Conservation (phyloP, 768 basidiomycete species). For the Suillus subalutaceus region DNA sequence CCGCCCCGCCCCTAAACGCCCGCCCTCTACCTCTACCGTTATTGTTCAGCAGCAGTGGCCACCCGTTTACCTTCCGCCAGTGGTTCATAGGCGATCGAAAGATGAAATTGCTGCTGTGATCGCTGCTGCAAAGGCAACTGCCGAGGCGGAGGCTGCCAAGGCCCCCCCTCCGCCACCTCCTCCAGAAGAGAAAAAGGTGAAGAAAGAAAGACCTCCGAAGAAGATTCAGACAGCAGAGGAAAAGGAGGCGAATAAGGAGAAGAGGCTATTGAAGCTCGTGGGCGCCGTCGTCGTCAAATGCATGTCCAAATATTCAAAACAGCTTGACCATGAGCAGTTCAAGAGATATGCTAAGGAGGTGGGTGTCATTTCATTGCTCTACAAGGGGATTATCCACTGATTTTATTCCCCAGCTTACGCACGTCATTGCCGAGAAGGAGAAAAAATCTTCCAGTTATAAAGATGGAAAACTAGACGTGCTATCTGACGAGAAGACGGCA, state of each 20-base stretch:
- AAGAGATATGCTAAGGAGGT: slow-evolving; percentile 97
- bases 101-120: slow-evolving; percentile 43
- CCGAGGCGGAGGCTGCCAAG: slow-evolving; percentile 19
- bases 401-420: slow-evolving; percentile 62
- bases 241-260: slow-evolving; percentile 76
- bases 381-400: slow-evolving; percentile 5
- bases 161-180: slow-evolving; percentile 15
- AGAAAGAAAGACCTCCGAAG: slow-evolving; percentile 33
- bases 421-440: slow-evolving; percentile 90
- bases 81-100: slow-evolving; percentile 13
- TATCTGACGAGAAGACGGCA: slow-evolving; percentile 82
- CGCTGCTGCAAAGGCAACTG: slow-evolving; percentile 36
- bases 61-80: not conserved
- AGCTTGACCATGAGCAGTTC: slow-evolving; percentile 80
- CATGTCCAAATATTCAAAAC: slow-evolving; percentile 86
- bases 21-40: not conserved
- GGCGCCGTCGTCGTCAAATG: slow-evolving; percentile 89
- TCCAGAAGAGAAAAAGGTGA: slow-evolving; percentile 23
- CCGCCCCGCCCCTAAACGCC: not conserved
- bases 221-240: slow-evolving; percentile 56
- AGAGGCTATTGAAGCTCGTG: slow-evolving; percentile 78
- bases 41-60: not conserved
- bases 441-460: slow-evolving; percentile 85
- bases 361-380: slow-evolving; percentile 24
- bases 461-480: slow-evolving; percentile 68